Evolutionary conservation across 768 basidiomycete genomes (phyloP).

Genomic region (Wakefieldia striispora): DNA sequence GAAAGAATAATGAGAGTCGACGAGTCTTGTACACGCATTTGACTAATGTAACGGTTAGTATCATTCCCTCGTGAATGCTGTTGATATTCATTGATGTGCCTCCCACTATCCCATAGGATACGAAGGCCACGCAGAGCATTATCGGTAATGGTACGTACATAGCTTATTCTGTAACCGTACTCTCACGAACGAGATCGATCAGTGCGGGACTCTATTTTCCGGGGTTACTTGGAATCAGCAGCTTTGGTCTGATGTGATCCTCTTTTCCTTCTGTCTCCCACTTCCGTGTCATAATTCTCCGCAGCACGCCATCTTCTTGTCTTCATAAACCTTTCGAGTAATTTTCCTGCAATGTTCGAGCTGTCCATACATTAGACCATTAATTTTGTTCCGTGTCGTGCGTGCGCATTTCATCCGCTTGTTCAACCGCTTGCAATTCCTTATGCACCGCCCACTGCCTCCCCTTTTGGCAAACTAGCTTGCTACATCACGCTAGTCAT

Average conservation of each 20-base stretch:
- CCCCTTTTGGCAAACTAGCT: not conserved
- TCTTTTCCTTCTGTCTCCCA: not conserved
- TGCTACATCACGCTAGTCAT: slow-evolving; percentile 7
- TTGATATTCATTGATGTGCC: slow-evolving; percentile 1
- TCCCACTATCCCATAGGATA: slow-evolving; percentile 51
- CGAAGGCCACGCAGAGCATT: slow-evolving; percentile 79
- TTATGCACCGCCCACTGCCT: not conserved
- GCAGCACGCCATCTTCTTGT: slow-evolving; percentile 3
- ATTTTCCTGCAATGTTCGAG: not conserved
- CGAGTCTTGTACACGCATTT: slow-evolving; percentile 81
- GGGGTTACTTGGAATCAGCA: slow-evolving; percentile 71
- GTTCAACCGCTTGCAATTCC: slow-evolving; percentile 7
- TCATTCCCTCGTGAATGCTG: not conserved
- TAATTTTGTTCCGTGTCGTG: not conserved
- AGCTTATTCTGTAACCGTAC: not conserved
- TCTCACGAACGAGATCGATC: slow-evolving; percentile 10
- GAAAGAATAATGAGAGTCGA: slow-evolving; percentile 74
- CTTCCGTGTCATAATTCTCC: not conserved
- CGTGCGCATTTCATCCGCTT: not conserved
- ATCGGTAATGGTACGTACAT: slow-evolving; percentile 68
- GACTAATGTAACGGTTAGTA: slow-evolving; percentile 72
- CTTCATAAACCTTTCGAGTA: not conserved
- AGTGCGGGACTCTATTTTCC: slow-evolving; percentile 77
- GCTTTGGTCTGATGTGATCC: slow-evolving; percentile 52
- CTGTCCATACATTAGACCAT: slow-evolving; percentile 5